These are phyloP conservation scores for Ceratocystis albifundus DNA, from an alignment of 2,329 filamentous ascomycete genomes.

Conservation along the genomic window DNA sequence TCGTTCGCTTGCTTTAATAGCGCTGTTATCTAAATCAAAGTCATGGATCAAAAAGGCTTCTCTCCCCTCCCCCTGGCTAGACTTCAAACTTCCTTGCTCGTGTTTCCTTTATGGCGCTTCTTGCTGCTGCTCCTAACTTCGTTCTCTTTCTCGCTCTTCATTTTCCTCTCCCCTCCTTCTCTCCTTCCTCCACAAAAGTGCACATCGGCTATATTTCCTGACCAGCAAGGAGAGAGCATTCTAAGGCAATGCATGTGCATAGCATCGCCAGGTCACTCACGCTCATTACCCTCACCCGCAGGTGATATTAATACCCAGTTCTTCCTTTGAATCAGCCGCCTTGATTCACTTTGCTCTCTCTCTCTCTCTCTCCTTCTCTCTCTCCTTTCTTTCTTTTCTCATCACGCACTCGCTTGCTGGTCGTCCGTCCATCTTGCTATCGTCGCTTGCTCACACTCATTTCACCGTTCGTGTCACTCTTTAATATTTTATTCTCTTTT, in stretches of 20 bases:
- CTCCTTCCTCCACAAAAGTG: neutral
- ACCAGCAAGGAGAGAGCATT: neutral
- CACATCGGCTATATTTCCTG: neutral
- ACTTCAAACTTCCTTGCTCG: conserved; percentile 7
- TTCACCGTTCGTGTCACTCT: conserved; percentile 5
- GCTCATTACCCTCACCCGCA: conserved; percentile 5
- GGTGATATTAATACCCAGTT: conserved; percentile 6
- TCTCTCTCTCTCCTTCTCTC: neutral
- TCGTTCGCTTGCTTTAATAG: conserved; percentile 9
- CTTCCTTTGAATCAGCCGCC: neutral
- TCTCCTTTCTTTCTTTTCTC: neutral
- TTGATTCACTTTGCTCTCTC: neutral
- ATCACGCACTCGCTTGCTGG: conserved; percentile 3
- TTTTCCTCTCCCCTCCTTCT: neutral
- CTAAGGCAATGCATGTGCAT: neutral
- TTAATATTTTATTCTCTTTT: conserved; percentile 9
- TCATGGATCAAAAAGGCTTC: conserved; percentile 5
- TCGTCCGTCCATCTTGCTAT: neutral
- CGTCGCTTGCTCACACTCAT: neutral
- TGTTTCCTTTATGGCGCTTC: conserved; percentile 25
- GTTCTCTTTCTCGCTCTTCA: neutral
- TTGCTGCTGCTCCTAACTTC: conserved; percentile 10
- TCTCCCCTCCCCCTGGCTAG: neutral
- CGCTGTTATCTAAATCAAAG: neutral
- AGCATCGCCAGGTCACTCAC: conserved; percentile 10